Base-by-base conservation (phyloP, 495 filamentous ascomycete genomes). In the Parachaetomium inaequale region DNA sequence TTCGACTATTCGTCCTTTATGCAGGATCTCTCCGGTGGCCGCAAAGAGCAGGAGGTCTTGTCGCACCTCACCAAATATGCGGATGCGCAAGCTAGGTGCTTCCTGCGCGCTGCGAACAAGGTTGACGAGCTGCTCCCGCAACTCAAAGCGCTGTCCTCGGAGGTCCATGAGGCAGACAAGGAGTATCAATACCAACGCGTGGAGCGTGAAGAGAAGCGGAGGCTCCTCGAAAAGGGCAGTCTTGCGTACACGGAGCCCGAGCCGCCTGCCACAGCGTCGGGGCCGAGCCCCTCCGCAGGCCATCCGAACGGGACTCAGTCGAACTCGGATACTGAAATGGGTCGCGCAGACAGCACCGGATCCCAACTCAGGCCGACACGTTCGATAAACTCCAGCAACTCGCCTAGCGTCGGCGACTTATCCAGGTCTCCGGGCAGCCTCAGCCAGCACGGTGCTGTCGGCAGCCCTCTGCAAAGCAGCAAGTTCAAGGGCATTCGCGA, bases 1-100 rank as follows among this genome's bases (percentile, higher is more conserved):
- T 99, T 99, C 62, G 94, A 99, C 75, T 99, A 99, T 74, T 97
- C 92, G 19, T 96, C 92, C 12, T 99, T 98, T 72, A 96, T 99
- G 92, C 93, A 97, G 63, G 94, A 99, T 78, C 81, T 99, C 12
- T 94, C 97, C 67, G 94, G 94, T 26, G 94, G 94, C 31, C 89
- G 94, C 61, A 98, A 98, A 69, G 95, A 99, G 66, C 94, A 98
- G 71, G 94, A 98, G 71, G 89, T 99, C 23, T 79, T 99, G 25
- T 98, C 95, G 15, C 92, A 96, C 72, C 79, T 99, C 43, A 98
- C 94, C 21, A 93, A 89, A 71, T 99, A 92, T 72, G 94, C 94
- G 3, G 92, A 96, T 72, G 86, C 87, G 7, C 94, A 99, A 72
- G 89, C 95, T 12, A 87, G 83, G 70, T 88, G 81, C 63, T 98